A percentile compares a stretch with the other conserved stretches of the same genome.
Evolutionary conservation across 495 filamentous ascomycete species (phyloP).

Genomic region (Trichocladium antarcticum): DNA sequence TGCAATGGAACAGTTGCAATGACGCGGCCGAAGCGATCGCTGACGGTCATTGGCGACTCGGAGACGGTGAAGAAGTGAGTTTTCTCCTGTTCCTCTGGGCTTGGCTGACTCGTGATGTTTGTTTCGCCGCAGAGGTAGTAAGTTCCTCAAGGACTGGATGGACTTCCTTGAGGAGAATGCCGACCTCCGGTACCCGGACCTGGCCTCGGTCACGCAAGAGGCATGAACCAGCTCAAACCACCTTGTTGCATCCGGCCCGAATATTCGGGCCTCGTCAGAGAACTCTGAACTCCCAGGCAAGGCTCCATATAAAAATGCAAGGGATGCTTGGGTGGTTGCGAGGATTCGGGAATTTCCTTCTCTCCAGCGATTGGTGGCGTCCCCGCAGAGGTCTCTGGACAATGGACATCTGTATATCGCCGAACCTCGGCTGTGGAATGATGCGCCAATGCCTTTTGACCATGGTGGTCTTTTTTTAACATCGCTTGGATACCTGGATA

Average conservation of each 20-base stretch:
- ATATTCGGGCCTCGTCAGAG: not conserved
- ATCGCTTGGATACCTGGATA: too few relatives aligned
- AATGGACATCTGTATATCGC: too few relatives aligned
- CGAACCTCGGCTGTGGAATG: too few relatives aligned
- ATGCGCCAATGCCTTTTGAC: too few relatives aligned
- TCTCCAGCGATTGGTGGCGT: not conserved
- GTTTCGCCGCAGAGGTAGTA: slow-evolving; percentile 48
- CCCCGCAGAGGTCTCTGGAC: too few relatives aligned
- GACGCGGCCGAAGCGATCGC: slow-evolving; percentile 81
- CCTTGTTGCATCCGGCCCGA: slow-evolving; percentile 3
- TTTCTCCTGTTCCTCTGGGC: not conserved
- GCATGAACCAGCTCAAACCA: slow-evolving; percentile 6
- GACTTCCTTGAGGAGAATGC: slow-evolving; percentile 72
- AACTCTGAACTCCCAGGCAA: not conserved
- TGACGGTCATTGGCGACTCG: slow-evolving; percentile 85
- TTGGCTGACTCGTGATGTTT: slow-evolving; percentile 6
- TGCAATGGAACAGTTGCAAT: slow-evolving; percentile 59
- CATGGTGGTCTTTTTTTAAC: too few relatives aligned
- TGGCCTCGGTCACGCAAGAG: slow-evolving; percentile 39
- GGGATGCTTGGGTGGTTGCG: not conserved
- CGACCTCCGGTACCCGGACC: slow-evolving; percentile 74
- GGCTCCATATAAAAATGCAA: too few relatives aligned
- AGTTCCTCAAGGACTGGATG: slow-evolving; percentile 84
- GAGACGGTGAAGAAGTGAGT: slow-evolving; percentile 79
- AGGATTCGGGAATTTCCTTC: slow-evolving; percentile 1